Conservation (phyloP, 2,329 filamentous ascomycete species). For the Cordyceps fumosorosea region DNA sequence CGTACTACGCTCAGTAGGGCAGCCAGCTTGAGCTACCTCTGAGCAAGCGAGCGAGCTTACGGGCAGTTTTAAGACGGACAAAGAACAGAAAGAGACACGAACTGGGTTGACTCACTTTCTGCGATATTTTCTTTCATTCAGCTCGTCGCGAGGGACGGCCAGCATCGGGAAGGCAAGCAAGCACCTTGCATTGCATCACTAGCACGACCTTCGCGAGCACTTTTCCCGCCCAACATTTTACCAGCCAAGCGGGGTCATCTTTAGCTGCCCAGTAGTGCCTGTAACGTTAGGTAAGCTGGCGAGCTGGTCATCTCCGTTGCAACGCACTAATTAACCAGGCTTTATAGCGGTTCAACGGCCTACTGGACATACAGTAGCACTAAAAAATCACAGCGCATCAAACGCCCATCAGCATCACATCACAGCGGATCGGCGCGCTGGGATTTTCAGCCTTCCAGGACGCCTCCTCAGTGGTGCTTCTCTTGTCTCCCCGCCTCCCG, state of each 20-base stretch:
- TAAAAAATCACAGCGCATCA: too few relatives aligned
- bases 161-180: not conserved
- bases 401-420: not conserved
- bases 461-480: too few relatives aligned
- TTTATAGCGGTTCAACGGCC: too few relatives aligned
- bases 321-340: too few relatives aligned
- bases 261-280: not conserved
- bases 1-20: not conserved
- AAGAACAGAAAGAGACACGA: not conserved
- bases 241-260: not conserved
- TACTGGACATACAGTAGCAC: too few relatives aligned
- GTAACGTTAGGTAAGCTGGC: not conserved
- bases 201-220: not conserved
- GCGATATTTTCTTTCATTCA: not conserved
- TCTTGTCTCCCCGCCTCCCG: not conserved
- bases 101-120: not conserved
- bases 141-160: not conserved
- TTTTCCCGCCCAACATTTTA: not conserved
- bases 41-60: not conserved
- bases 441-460: not conserved
- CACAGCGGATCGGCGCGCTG: not conserved
- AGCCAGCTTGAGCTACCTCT: too few relatives aligned
- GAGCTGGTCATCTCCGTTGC: not conserved
- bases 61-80: not conserved
- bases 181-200: not conserved